Conservation (phyloP, 192 early-diverging fungal species). For the Coemansia sp. region DNA sequence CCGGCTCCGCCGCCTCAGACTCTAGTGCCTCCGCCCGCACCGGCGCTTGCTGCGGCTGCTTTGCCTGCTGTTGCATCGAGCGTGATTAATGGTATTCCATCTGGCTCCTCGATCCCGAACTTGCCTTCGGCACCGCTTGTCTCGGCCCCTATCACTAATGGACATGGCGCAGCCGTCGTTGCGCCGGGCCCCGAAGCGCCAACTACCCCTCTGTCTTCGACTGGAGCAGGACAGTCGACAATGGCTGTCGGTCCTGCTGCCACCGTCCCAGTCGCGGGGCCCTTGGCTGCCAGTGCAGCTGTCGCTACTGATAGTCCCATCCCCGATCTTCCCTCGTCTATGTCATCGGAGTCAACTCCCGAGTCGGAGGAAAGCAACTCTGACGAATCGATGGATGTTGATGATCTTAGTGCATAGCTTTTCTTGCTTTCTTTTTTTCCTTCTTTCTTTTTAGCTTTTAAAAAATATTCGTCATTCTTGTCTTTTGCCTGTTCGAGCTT, state of each 20-base stretch:
- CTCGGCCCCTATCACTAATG: background rate
- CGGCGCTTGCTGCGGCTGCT: background rate
- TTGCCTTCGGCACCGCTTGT: background rate
- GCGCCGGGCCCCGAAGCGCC: slow-evolving; percentile 1
- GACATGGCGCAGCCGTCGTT: background rate
- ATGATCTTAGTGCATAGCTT: slow-evolving; percentile 3
- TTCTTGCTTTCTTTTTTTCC: background rate
- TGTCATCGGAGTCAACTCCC: background rate
- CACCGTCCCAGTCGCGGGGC: background rate
- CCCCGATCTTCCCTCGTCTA: background rate
- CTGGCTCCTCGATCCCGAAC: background rate
- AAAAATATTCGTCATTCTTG: background rate
- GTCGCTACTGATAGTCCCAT: background rate
- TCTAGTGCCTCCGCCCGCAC: background rate
- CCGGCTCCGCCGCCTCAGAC: background rate
- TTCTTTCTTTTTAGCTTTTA: background rate
- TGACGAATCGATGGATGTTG: slow-evolving; percentile 12
- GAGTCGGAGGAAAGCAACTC: background rate
- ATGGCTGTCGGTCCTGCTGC: background rate
- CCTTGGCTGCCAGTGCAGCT: background rate
- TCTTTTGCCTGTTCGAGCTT: too few species aligned
- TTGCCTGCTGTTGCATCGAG: background rate
- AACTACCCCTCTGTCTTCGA: background rate
- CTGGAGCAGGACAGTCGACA: background rate
- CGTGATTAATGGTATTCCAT: background rate